phyloP scores from a whole-genome alignment of 2,329 filamentous ascomycete species.

The Verticillium nubilum region DNA sequence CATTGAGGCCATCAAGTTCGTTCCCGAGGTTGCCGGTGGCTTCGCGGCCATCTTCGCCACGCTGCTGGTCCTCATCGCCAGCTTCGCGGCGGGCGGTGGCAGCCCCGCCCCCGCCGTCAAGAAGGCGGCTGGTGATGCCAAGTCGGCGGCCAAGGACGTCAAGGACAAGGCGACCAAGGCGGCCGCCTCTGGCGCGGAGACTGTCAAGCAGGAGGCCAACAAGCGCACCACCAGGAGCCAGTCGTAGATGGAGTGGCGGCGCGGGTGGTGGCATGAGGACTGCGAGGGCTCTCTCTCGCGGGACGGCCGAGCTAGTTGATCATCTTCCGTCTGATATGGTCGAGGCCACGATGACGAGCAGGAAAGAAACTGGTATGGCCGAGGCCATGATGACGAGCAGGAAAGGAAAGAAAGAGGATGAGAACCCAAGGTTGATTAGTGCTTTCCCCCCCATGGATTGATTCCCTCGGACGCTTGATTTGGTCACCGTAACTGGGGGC shows the following conservation, averaged over 20 bases:
- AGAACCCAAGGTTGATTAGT: background rate
- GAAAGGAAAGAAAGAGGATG: background rate
- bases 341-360: too few relatives aligned
- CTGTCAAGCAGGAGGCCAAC: conserved; percentile 67
- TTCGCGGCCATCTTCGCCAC: conserved; percentile 66
- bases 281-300: background rate
- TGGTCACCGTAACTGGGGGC: background rate
- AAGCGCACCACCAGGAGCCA: conserved; percentile 56
- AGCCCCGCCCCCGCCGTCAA: conserved; percentile 66
- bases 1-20: conserved; percentile 76
- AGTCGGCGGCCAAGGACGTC: conserved; percentile 70
- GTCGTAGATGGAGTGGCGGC: conserved; percentile 30
- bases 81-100: conserved; percentile 58
- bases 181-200: conserved; percentile 58
- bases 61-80: conserved; percentile 64
- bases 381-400: background rate
- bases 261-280: background rate
- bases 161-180: conserved; percentile 67
- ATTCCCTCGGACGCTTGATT: conserved; percentile 1
- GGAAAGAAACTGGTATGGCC: background rate
- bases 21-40: conserved; percentile 85
- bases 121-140: conserved; percentile 58
- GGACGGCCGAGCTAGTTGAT: background rate
- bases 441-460: background rate
- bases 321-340: too few relatives aligned